Evolutionary conservation across 1,139 yeast species (phyloP).

Genomic region (Pichia sp.): DNA sequence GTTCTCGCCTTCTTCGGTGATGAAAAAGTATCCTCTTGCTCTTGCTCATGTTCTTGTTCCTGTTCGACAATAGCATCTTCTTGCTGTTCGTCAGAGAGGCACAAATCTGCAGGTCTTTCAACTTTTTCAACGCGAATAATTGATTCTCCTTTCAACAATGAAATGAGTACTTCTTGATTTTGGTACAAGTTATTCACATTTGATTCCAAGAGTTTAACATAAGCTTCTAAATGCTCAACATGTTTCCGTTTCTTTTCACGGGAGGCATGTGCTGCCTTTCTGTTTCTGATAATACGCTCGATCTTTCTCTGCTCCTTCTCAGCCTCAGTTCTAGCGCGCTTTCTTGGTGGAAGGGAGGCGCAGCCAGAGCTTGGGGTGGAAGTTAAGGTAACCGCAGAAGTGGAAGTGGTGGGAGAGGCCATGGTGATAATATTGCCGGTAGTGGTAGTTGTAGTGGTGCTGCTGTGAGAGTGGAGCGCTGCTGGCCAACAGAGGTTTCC

Average conservation of each 20-base stretch:
- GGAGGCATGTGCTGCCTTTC: slow-evolving; percentile 97
- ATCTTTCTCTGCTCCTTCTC: slow-evolving; percentile 95
- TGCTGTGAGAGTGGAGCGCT: too few relatives aligned
- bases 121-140: slow-evolving; percentile 7
- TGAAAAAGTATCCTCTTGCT: too few relatives aligned
- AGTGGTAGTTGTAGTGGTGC: too few relatives aligned
- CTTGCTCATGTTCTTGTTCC: slow-evolving; percentile 1
- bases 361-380: too few relatives aligned
- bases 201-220: slow-evolving; percentile 43
- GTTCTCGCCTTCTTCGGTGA: too few relatives aligned
- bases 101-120: slow-evolving; percentile 21
- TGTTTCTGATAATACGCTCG: slow-evolving; percentile 85
- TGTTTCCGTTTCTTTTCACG: slow-evolving; percentile 94
- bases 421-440: too few relatives aligned
- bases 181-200: slow-evolving; percentile 18
- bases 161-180: slow-evolving; percentile 21
- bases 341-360: slow-evolving; percentile 77
- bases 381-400: neutral
- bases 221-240: slow-evolving; percentile 74
- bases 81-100: slow-evolving; percentile 15
- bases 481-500: too few relatives aligned
- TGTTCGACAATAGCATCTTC: slow-evolving; percentile 4
- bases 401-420: slow-evolving; percentile 5
- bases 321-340: slow-evolving; percentile 92
- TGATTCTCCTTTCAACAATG: slow-evolving; percentile 11